Base-by-base conservation (phyloP, 2,329 filamentous ascomycete species). In the Verticillium longisporum region DNA sequence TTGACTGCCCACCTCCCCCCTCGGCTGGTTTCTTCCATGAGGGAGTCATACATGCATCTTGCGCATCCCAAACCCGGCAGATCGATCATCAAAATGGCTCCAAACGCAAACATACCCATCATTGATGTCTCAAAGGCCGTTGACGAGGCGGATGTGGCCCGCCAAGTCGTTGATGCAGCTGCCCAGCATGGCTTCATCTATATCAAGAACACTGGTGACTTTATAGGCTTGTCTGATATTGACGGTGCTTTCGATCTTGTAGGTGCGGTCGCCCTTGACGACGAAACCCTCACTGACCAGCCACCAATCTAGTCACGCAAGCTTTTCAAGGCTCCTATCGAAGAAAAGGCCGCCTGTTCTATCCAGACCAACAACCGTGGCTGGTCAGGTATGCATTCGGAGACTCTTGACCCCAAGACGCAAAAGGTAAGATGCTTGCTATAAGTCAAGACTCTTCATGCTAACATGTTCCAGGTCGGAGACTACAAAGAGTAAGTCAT, bases 161-260 rank as follows among this genome's bases (percentile, higher is more conserved):
- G 85, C 60, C 83, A 86, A 64, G 82, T 98, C 53, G 86, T 97
- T 53, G 83, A 89, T 63, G 94, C 94, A 1, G 93, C 92, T 2
- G 84, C 87, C 41, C 86, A 88, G 60, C 89, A 92, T 75, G 94
- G 94, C 63, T 98, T 98, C 74, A 85, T 97, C 63, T 98, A 95
- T 72, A 87, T 98, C 69, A 88, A 87, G 70, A 93, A 91, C 70
- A 82, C 86, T 26, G 88, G 87, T 54, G 79, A 81, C 13, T 86
- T 89, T 63, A 91, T 97, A 56, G 78, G 88, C 0, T 75, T 81
- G 0, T 75, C 82, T 33, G 83, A 88, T 59, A 85, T 97, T 50
- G 81, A 90, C 10, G 77, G 80, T 55, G 88, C 89, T 9, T 98
- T 97, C 77, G 77, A 82, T 14, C 74, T 96, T 70, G 92, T 95